Evolutionary conservation across 495 filamentous ascomycete species (phyloP), one percentile per base, ranked within the genome.

Genomic region (Letharia lupina): DNA sequence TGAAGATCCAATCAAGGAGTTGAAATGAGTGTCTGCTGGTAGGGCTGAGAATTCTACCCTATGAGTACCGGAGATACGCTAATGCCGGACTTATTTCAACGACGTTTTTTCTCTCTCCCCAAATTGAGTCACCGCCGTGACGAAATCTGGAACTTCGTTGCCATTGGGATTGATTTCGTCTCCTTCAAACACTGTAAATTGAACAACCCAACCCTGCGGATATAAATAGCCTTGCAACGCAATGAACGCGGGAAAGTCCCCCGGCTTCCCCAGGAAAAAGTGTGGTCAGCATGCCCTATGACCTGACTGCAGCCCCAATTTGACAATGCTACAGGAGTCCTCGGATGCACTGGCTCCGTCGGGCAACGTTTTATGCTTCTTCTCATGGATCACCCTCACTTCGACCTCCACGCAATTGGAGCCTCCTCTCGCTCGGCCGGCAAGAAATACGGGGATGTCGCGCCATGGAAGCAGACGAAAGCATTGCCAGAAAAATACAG

Each of bases 331-430:
- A 35, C 63, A 86, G 86, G 85, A 68, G 87, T 89, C 57, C 79
- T 89, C 56, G 87, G 87, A 64, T 83, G 81, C 77, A 89, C 87
- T n/a, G 91, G 91, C 68, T 91, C 89, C 6, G 91, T 93, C 33
- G 91, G 91, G 61, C 90, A 93, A 76, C 84, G 90, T 67, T 94
- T 94, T 72, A 91, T 93, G 72, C 82, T 94, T 1, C 81, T 94
- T 35, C 86, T 94, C 65, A 86, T 88, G 50, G 82, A 87, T 45
- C 91, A 95, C 75, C 89, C 91, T 4, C 83, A 86, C 75, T 84
- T 94, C 68, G 81, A 83, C 48, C 83, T 94, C 39, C 85, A 89
- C 52, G 87, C 89, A 64, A 80, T 95, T 42, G 91, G 91, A 67
- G 91, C 91, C 63, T 93, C 90, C 18, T 81, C 86, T 52, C 82